phyloP scores from a whole-genome alignment of 495 filamentous ascomycete species.

The Podospora pseudopauciseta region DNA sequence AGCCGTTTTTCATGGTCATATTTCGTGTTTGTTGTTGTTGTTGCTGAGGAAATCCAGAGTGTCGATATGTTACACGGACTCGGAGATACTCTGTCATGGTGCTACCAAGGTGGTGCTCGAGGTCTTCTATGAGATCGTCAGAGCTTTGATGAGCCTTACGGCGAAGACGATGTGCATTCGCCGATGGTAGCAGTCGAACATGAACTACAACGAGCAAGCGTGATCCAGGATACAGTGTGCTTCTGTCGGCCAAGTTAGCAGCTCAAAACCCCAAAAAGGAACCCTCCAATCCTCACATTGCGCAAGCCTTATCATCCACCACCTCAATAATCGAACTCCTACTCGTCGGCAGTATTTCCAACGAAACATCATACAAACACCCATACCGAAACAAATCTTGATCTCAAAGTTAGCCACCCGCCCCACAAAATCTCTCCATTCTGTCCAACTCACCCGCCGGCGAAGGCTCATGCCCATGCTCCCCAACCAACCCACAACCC shows the following conservation, averaged over 20 bases:
- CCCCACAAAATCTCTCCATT: not conserved
- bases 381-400: slow-evolving; percentile 35
- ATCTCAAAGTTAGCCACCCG: slow-evolving; percentile 15
- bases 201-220: slow-evolving; percentile 40
- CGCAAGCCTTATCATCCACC: slow-evolving; percentile 29
- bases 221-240: slow-evolving; percentile 36
- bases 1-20: not conserved
- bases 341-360: slow-evolving; percentile 34
- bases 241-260: slow-evolving; percentile 9
- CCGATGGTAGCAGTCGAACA: slow-evolving; percentile 25
- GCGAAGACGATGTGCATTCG: slow-evolving; percentile 10
- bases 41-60: slow-evolving; percentile 45
- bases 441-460: not conserved
- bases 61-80: slow-evolving; percentile 45
- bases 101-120: slow-evolving; percentile 48
- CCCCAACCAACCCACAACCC: not conserved
- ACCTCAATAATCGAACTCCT: slow-evolving; percentile 37
- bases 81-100: slow-evolving; percentile 40
- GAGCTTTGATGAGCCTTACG: slow-evolving; percentile 35
- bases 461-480: not conserved
- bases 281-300: slow-evolving; percentile 21
- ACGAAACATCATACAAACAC: slow-evolving; percentile 40
- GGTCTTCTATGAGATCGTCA: slow-evolving; percentile 48
- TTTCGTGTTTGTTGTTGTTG: not conserved
- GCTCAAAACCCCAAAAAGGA: not conserved